Evolutionary conservation across 192 early-diverging fungal species (phyloP).

Genomic region (Mortierella hygrophila): DNA sequence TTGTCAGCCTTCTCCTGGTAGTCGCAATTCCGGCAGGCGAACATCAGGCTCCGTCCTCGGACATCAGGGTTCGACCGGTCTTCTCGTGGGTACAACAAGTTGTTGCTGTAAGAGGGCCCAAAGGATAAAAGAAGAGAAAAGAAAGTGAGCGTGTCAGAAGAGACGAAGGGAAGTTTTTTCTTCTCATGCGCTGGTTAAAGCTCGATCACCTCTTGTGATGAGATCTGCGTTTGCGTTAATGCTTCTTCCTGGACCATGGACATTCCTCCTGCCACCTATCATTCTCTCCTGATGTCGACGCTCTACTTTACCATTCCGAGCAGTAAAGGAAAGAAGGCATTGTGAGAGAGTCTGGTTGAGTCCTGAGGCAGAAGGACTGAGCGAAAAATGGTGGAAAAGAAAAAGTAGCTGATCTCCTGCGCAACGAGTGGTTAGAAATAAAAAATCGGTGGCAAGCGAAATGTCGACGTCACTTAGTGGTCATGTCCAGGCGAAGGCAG

Average conservation of each 20-base stretch:
- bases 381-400: background rate
- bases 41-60: constrained; percentile 61
- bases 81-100: constrained; percentile 86
- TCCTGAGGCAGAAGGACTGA: background rate
- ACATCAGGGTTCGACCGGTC: constrained; percentile 62
- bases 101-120: constrained; percentile 67
- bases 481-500: too few species aligned
- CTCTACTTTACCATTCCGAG: constrained; percentile 62
- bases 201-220: background rate
- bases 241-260: background rate
- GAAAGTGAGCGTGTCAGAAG: constrained; percentile 1
- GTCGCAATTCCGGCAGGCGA: constrained; percentile 85
- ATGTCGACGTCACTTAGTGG: too few species aligned
- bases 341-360: constrained; percentile 1
- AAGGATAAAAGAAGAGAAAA: background rate
- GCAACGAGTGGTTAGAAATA: background rate
- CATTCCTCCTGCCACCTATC: background rate
- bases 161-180: background rate
- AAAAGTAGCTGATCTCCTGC: background rate
- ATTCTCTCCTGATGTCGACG: background rate
- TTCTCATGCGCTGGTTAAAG: background rate
- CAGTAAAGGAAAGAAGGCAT: constrained; percentile 69
- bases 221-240: background rate
- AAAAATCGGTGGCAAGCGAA: background rate
- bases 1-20: constrained; percentile 79